Evolutionary conservation across 1,139 yeast species (phyloP), one percentile per base, ranked within the genome.

Genomic region (Nakaseomyces nivariensis): DNA sequence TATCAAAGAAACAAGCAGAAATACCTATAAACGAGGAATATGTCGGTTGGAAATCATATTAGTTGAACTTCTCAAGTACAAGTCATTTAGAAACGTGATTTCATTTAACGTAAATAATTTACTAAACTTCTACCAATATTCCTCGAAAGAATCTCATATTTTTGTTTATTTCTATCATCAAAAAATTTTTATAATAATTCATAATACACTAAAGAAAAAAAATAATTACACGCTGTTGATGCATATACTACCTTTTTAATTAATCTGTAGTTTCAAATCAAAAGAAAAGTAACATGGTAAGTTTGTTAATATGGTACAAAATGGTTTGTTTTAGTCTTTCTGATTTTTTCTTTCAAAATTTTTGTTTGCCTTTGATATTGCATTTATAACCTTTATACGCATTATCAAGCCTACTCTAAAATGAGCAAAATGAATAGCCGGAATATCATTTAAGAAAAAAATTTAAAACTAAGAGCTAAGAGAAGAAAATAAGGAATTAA

Each of bases 191-290:
- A 13, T 38, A 25, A 25, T 38, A 38, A 38, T 5, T 37, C 42
- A 38, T 38, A 38, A 38, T 38, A 24, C 42, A 38, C 42, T 38
- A 38, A 38, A 36, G 38, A 38, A 38, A 33, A 33, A 29, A 37
- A 13, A 38, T 38, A 38, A 38, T 38, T 38, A 38, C 42, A 38
- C 31, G 42, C 42, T 25, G 36, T 7, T n/a, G 10, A 13, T 36
- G 38, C 38, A 36, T 36, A 36, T 36, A 36, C 25, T 36, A 36
- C 38, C 38, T 36, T 25, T 36, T 36, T 13, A 5, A 36, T 36
- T 17, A 36, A 17, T 36, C 25, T 36, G 38, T 25, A 13, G 25
- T 17, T 36, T 36, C 25, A 13, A 13, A 33, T 33, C 5, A 33
- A 33, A 33, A 10, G 13, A 8, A 33, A 33, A 33, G 13, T 33